A percentile compares a stretch with the other conserved stretches of the same genome.
Evolutionary conservation across 768 basidiomycete species (phyloP).

Genomic region (Boletus insuetus): DNA sequence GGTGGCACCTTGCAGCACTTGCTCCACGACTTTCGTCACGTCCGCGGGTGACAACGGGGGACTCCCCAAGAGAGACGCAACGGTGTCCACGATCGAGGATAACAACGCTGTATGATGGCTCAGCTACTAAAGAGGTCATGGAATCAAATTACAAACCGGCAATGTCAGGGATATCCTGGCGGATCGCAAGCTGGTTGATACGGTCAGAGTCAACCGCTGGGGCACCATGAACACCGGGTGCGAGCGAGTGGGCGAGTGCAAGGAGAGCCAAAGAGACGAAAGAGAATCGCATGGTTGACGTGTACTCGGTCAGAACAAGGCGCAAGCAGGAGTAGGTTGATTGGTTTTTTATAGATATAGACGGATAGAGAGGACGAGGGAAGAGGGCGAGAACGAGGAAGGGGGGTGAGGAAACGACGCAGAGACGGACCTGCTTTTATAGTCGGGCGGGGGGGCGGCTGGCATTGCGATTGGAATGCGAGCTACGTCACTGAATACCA

Average conservation of each 20-base stretch:
- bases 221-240: conserved; percentile 14
- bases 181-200: conserved; percentile 1
- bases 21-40: background rate
- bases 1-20: background rate
- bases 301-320: conserved; percentile 23
- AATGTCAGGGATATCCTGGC: background rate
- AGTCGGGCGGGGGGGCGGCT: background rate
- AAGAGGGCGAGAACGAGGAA: background rate
- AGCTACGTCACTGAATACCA: conserved; percentile 20
- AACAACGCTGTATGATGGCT: background rate
- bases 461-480: background rate
- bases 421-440: conserved; percentile 17
- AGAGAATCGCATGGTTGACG: conserved; percentile 26
- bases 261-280: conserved; percentile 19
- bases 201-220: conserved; percentile 8
- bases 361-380: conserved; percentile 8
- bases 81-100: accelerated
- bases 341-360: conserved; percentile 12
- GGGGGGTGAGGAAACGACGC: background rate
- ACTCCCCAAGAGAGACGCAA: background rate
- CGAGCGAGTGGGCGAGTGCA: conserved; percentile 13
- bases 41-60: background rate
- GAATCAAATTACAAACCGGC: background rate
- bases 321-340: conserved; percentile 17
- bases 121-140: background rate